phyloP scores from a whole-genome alignment of 106 monocot genomes.

The Xerophyta viscosa region DNA sequence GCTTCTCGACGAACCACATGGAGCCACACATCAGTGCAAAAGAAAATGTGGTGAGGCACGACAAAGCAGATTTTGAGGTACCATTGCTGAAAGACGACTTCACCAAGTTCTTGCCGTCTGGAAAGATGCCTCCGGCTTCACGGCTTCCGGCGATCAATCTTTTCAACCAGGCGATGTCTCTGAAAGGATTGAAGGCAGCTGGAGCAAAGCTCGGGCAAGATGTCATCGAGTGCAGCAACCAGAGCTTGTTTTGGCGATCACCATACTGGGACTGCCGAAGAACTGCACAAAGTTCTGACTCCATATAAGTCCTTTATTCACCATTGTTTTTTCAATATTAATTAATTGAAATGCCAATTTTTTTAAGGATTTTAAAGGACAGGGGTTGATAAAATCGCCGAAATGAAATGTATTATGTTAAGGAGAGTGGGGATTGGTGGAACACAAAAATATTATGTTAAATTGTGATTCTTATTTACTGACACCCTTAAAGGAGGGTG shows the following conservation, averaged over 20 bases:
- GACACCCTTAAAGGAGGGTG: too few species aligned
- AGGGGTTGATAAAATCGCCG: too few species aligned
- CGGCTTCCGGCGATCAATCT: constrained; percentile 78
- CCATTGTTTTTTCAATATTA: too few species aligned
- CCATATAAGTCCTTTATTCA: too few species aligned
- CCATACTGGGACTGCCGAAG: constrained; percentile 70
- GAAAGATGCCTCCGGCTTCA: constrained; percentile 75
- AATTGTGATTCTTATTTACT: too few species aligned
- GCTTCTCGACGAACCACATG: constrained; percentile 99
- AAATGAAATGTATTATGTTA: too few species aligned
- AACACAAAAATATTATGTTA: too few species aligned
- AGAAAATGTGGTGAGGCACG: constrained; percentile 79
- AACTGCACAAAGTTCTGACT: constrained; percentile 68
- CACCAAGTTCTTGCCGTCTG: constrained; percentile 46
- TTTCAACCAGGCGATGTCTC: constrained; percentile 73
- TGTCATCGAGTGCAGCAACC: constrained; percentile 49
- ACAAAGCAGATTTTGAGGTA: constrained; percentile 89
- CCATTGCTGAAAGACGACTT: constrained; percentile 80
- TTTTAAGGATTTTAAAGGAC: too few species aligned
- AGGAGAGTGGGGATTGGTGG: too few species aligned
- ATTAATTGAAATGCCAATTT: too few species aligned
- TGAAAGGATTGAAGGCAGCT: constrained; percentile 75
- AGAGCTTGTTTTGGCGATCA: constrained; percentile 66
- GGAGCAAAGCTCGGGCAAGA: constrained; percentile 91
- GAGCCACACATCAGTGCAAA: constrained; percentile 96